Conservation (phyloP, 768 basidiomycete species). For the Amanita brunnescens region DNA sequence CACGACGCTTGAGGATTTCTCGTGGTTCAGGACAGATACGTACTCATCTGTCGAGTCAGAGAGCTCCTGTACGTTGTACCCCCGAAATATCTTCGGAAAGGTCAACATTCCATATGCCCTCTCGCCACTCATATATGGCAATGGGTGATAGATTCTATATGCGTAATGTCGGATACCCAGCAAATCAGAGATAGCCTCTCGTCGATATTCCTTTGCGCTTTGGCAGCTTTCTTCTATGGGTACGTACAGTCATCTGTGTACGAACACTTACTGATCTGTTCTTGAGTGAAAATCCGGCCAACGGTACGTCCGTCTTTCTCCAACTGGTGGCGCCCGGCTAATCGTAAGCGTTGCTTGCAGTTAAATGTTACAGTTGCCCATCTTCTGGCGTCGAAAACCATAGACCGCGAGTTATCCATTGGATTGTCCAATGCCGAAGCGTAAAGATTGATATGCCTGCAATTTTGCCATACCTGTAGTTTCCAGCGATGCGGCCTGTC, state of each 20-base stretch:
- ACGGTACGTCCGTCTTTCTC: no score
- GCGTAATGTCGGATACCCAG: conserved; percentile 26
- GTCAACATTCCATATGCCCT: conserved; percentile 28
- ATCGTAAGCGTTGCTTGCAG: no score
- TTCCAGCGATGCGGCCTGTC: no score
- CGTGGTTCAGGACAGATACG: conserved; percentile 3
- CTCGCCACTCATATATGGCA: conserved; percentile 39
- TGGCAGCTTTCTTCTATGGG: conserved; percentile 51
- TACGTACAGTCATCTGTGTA: conserved; percentile 11
- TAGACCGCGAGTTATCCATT: no score
- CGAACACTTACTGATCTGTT: no score
- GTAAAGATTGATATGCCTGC: no score
- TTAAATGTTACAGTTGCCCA: no score
- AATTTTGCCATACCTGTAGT: no score
- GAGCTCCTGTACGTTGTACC: conserved; percentile 34
- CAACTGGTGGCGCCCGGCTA: no score
- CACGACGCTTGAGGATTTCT: not conserved
- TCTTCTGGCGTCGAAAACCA: no score
- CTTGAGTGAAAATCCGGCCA: no score
- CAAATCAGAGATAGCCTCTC: conserved; percentile 15
- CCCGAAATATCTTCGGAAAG: conserved; percentile 15
- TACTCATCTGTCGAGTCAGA: conserved; percentile 35
- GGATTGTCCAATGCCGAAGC: no score
- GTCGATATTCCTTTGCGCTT: conserved; percentile 54
- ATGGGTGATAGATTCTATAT: conserved; percentile 48